These are phyloP conservation scores for Trichoderma polysporum DNA, from an alignment of 2,329 filamentous ascomycete species.

Conservation along the genomic window DNA sequence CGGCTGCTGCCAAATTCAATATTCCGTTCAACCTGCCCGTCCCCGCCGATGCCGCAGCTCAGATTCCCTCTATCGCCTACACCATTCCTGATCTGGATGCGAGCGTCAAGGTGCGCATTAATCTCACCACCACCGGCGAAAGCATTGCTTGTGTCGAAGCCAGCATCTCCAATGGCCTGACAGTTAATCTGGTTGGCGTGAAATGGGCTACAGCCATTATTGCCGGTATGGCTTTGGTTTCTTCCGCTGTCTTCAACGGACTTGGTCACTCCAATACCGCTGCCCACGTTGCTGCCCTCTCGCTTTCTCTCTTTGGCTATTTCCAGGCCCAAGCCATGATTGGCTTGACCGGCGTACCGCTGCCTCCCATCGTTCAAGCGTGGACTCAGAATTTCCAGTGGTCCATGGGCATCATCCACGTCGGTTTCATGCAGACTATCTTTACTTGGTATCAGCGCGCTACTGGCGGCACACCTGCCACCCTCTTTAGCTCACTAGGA, in stretches of 20 bases:
- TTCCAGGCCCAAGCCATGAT: conserved; percentile 94
- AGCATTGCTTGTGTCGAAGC: conserved; percentile 85
- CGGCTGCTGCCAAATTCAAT: conserved; percentile 69
- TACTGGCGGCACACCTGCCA: conserved; percentile 82
- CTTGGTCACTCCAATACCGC: conserved; percentile 92
- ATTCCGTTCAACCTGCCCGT: conserved; percentile 69
- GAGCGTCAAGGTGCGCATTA: conserved; percentile 78
- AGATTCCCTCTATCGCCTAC: conserved; percentile 83
- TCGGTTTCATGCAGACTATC: conserved; percentile 81
- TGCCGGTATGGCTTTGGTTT: conserved; percentile 76
- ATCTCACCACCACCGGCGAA: conserved; percentile 58
- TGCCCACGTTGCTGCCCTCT: conserved; percentile 90
- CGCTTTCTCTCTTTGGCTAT: conserved; percentile 86
- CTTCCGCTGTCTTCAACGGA: conserved; percentile 85
- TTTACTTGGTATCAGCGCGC: conserved; percentile 96
- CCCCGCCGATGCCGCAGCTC: conserved; percentile 53
- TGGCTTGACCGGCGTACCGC: conserved; percentile 74
- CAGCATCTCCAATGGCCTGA: conserved; percentile 84
- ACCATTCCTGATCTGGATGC: conserved; percentile 89
- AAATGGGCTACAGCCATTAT: conserved; percentile 89
- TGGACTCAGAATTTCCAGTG: conserved; percentile 99
- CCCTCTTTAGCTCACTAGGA: conserved; percentile 70
- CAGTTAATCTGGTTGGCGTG: conserved; percentile 82
- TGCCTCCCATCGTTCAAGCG: conserved; percentile 84
- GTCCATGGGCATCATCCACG: conserved; percentile 92